Conservation (phyloP, 768 basidiomycete species). For the Suillus paluster region DNA sequence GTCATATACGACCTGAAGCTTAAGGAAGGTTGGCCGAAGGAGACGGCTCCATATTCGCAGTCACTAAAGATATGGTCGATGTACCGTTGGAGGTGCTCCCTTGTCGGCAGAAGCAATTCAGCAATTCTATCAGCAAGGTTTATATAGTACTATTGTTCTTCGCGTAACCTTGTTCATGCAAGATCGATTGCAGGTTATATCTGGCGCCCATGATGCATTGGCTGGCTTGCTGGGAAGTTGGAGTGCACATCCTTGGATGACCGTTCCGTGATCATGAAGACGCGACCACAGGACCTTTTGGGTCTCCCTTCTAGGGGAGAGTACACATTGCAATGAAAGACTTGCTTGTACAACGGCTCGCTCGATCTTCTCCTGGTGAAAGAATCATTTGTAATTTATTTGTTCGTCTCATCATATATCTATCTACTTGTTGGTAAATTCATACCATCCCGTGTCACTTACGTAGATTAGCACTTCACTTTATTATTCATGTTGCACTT, state of each 20-base stretch:
- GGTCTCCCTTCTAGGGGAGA: slow-evolving; percentile 72
- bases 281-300: slow-evolving; percentile 39
- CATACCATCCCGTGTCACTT: neutral
- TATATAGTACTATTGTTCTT: slow-evolving; percentile 4
- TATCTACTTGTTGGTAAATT: neutral
- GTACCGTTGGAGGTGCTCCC: slow-evolving; percentile 80
- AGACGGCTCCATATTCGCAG: slow-evolving; percentile 59
- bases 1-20: slow-evolving; percentile 68
- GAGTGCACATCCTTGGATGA: slow-evolving; percentile 61
- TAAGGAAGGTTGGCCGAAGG: slow-evolving; percentile 68
- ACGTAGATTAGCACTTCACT: neutral
- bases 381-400: neutral
- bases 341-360: neutral
- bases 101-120: slow-evolving; percentile 76
- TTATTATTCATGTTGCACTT: no score
- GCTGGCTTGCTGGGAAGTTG: slow-evolving; percentile 74
- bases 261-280: slow-evolving; percentile 43
- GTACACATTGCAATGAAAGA: slow-evolving; percentile 67
- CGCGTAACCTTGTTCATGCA: slow-evolving; percentile 13
- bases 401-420: neutral
- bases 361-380: neutral
- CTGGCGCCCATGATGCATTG: slow-evolving; percentile 62
- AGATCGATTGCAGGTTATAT: slow-evolving; percentile 58
- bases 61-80: slow-evolving; percentile 70
- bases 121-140: slow-evolving; percentile 79